Evolutionary conservation across 768 basidiomycete species (phyloP).

Genomic region (Psilocybe tampanensis): DNA sequence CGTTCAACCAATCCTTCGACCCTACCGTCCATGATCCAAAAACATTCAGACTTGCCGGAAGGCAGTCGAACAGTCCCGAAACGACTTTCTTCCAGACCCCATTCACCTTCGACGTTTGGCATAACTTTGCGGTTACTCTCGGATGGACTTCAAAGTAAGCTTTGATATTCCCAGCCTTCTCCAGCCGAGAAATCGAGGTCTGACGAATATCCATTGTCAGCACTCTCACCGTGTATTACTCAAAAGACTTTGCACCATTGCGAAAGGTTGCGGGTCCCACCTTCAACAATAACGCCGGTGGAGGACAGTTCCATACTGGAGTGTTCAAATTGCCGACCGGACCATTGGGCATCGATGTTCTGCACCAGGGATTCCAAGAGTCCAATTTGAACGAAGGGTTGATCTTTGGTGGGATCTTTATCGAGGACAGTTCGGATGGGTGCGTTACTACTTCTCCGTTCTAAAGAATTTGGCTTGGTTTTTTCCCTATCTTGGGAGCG

Average conservation of each 20-base stretch:
- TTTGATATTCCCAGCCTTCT: no score
- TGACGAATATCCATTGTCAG: neutral
- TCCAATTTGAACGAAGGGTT: constrained; percentile 13
- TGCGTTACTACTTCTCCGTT: constrained; percentile 14
- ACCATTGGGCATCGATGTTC: constrained; percentile 14
- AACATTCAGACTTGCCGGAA: constrained; percentile 14
- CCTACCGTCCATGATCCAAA: constrained; percentile 14
- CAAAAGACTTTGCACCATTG: constrained; percentile 9
- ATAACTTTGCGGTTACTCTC: constrained; percentile 17
- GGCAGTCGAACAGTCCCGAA: constrained; percentile 13
- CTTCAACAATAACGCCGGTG: constrained; percentile 15
- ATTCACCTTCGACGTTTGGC: constrained; percentile 17
- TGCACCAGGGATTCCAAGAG: constrained; percentile 18
- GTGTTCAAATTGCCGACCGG: constrained; percentile 16
- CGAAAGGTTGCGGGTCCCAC: constrained; percentile 12
- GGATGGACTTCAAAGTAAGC: constrained; percentile 16
- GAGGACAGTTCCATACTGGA: constrained; percentile 18
- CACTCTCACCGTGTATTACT: constrained; percentile 16
- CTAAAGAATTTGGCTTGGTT: no score
- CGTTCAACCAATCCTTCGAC: constrained; percentile 15
- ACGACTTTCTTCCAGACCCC: constrained; percentile 17
- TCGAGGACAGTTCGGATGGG: constrained; percentile 13
- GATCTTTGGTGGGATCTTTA: constrained; percentile 18
- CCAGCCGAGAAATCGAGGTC: neutral
- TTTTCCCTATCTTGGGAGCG: no score